Percentiles rank a stretch among this genome's conserved stretches.
Evolutionary conservation across 2,329 filamentous ascomycete species (phyloP).

Genomic region (Fusarium falciforme): DNA sequence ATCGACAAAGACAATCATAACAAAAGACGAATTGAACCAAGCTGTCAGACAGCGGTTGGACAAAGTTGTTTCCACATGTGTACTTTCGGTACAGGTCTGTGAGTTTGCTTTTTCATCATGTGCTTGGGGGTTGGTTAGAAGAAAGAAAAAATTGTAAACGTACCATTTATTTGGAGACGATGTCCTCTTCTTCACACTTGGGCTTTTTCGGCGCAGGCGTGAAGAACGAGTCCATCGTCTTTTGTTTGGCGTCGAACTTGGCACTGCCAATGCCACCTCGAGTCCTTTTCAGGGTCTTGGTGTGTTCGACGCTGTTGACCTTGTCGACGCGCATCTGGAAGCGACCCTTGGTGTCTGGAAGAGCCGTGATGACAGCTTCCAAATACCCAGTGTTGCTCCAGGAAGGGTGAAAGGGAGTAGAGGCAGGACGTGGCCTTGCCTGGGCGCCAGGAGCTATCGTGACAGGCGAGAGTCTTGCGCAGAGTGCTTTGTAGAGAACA

Average conservation of each 20-base stretch:
- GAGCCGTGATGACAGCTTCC: slow-evolving; percentile 45
- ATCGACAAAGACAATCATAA: slow-evolving; percentile 39
- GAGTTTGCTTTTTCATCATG: slow-evolving; percentile 79
- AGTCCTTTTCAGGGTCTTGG: slow-evolving; percentile 80
- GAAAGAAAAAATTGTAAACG: slow-evolving; percentile 40
- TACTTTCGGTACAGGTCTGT: slow-evolving; percentile 86
- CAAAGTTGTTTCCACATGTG: slow-evolving; percentile 76
- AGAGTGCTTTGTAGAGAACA: slow-evolving; percentile 72
- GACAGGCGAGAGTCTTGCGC: slow-evolving; percentile 59
- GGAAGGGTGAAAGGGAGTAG: slow-evolving; percentile 39
- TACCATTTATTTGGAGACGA: slow-evolving; percentile 52
- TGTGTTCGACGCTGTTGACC: slow-evolving; percentile 78
- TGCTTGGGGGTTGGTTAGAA: slow-evolving; percentile 37
- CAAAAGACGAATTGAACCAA: slow-evolving; percentile 33
- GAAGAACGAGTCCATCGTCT: slow-evolving; percentile 83
- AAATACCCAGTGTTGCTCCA: slow-evolving; percentile 68
- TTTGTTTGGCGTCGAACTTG: slow-evolving; percentile 79
- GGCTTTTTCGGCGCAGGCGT: slow-evolving; percentile 53
- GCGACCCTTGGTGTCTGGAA: neutral
- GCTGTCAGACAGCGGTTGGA: slow-evolving; percentile 86
- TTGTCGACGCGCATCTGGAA: slow-evolving; percentile 61
- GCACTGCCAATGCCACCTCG: slow-evolving; percentile 85
- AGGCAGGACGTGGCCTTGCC: slow-evolving; percentile 17
- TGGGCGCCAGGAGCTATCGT: slow-evolving; percentile 30
- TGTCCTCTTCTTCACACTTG: slow-evolving; percentile 40